A percentile compares a stretch with the other conserved stretches of the same genome.
Evolutionary conservation across 1,284 basidiomycete species (phyloP).

Genomic region (Ganoderma lucidum): DNA sequence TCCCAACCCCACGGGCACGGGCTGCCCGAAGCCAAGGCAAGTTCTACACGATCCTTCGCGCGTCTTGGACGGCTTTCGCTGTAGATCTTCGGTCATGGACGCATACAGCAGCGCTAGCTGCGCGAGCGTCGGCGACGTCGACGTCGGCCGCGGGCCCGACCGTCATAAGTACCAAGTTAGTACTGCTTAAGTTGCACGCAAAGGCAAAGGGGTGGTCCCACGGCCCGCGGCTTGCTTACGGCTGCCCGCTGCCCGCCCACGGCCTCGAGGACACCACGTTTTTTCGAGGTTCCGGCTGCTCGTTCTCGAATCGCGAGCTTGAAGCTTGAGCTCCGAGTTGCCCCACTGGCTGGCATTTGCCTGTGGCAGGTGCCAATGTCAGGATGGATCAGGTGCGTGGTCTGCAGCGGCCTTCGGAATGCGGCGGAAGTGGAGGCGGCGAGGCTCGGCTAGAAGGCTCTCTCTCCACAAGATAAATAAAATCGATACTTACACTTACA

Average conservation of each 20-base stretch:
- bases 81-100: neutral
- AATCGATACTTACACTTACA: too few relatives aligned
- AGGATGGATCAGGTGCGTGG: too few relatives aligned
- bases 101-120: neutral
- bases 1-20: neutral
- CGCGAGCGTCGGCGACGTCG: too few relatives aligned
- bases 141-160: conserved; percentile 1
- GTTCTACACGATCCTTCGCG: neutral
- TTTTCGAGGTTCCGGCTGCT: neutral
- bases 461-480: neutral
- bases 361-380: too few relatives aligned
- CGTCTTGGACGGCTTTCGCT: neutral
- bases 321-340: too few relatives aligned
- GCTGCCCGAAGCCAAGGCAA: neutral
- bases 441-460: neutral
- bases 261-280: conserved; percentile 11
- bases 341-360: too few relatives aligned
- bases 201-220: neutral
- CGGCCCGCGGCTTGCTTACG: neutral
- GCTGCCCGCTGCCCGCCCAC: conserved; percentile 2
- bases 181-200: too few relatives aligned
- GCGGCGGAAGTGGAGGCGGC: neutral
- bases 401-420: neutral
- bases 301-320: neutral
- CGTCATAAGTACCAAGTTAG: neutral